Percentiles rank a stretch among this genome's conserved stretches.
Evolutionary conservation across 2,329 filamentous ascomycete genomes (phyloP).

Genomic region (Colletotrichum echinochloae): DNA sequence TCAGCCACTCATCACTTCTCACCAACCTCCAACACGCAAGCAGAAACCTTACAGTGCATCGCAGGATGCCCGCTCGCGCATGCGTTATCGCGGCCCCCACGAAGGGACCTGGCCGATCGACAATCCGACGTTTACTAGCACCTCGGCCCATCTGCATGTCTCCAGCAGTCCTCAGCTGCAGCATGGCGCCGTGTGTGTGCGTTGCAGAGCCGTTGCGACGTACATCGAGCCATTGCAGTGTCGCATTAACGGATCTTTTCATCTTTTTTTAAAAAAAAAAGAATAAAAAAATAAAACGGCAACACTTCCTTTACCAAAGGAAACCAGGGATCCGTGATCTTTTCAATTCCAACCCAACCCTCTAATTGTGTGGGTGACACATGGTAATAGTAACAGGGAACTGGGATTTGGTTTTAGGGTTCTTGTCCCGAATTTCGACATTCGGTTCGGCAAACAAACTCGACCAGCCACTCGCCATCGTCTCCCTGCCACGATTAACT

Average conservation of each 20-base stretch:
- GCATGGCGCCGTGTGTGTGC: slow-evolving; percentile 15
- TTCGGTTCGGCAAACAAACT: slow-evolving; percentile 14
- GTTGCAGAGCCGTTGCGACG: slow-evolving; percentile 31
- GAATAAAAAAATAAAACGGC: too few relatives aligned
- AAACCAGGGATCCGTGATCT: background rate
- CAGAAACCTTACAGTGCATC: slow-evolving; percentile 36
- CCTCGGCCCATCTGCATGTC: slow-evolving; percentile 26
- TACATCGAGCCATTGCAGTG: background rate
- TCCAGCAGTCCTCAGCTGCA: slow-evolving; percentile 7
- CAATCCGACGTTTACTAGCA: slow-evolving; percentile 24
- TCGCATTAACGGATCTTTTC: background rate
- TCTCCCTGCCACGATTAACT: slow-evolving; percentile 14
- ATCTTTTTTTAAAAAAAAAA: background rate
- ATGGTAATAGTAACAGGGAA: slow-evolving; percentile 20
- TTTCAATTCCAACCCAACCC: background rate
- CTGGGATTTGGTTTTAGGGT: slow-evolving; percentile 28
- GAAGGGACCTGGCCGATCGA: slow-evolving; percentile 24
- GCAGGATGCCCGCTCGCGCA: slow-evolving; percentile 30
- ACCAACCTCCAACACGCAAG: slow-evolving; percentile 32
- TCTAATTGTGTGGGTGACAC: slow-evolving; percentile 12
- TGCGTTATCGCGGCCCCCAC: slow-evolving; percentile 35
- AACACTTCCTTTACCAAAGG: background rate
- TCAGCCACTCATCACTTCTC: slow-evolving; percentile 34
- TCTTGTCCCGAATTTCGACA: slow-evolving; percentile 9
- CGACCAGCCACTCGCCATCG: slow-evolving; percentile 25